These are phyloP conservation scores for Pseudopithomyces chartarum DNA, from an alignment of 2,329 filamentous ascomycete species.

Conservation along the genomic window DNA sequence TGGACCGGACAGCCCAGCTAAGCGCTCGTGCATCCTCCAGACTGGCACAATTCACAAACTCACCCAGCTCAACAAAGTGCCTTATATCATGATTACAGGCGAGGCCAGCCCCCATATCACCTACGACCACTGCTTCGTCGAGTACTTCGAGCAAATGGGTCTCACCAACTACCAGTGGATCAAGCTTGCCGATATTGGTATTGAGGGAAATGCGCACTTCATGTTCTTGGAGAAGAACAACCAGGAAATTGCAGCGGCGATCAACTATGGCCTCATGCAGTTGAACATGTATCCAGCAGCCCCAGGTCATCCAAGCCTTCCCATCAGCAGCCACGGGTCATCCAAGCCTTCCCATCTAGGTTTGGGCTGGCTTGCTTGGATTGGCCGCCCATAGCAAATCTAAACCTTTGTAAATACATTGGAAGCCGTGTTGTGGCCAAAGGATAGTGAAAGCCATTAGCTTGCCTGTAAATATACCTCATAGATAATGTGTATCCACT, in stretches of 20 bases:
- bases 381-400: too few relatives aligned
- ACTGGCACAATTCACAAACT: constrained; percentile 40
- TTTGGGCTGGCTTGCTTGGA: too few relatives aligned
- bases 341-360: too few relatives aligned
- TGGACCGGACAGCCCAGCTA: not conserved
- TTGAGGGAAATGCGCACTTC: not conserved
- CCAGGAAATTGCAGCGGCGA: not conserved
- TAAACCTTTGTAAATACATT: too few relatives aligned
- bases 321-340: too few relatives aligned
- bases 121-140: constrained; percentile 60
- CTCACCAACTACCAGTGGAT: not conserved
- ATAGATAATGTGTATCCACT: too few relatives aligned
- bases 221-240: constrained; percentile 4
- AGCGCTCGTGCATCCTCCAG: constrained; percentile 1
- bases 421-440: too few relatives aligned
- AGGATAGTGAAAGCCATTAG: too few relatives aligned
- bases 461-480: too few relatives aligned
- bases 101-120: constrained; percentile 58
- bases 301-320: too few relatives aligned
- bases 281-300: too few relatives aligned
- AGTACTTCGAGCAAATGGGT: constrained; percentile 53
- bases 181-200: not conserved
- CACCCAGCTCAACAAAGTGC: constrained; percentile 55
- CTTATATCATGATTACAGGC: constrained; percentile 54
- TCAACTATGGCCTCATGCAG: too few relatives aligned